phyloP scores from a whole-genome alignment of 2,329 filamentous ascomycete species.

The Phaeomoniella chlamydospora region DNA sequence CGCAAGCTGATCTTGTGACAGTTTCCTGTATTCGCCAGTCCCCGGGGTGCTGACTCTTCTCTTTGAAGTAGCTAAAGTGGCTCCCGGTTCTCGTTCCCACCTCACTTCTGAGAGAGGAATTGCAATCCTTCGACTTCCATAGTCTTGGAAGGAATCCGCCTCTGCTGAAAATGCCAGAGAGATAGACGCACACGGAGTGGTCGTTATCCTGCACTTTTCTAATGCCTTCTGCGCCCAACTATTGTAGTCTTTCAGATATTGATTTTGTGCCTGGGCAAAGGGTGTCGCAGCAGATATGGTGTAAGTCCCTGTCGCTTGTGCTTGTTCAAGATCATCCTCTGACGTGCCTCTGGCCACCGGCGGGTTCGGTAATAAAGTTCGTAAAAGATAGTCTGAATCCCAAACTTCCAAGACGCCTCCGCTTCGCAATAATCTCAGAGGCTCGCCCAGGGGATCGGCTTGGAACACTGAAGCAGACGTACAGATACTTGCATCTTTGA shows the following conservation, averaged over 20 bases:
- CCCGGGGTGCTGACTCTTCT: slow-evolving; percentile 15
- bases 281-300: slow-evolving; percentile 70
- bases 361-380: slow-evolving; percentile 68
- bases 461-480: slow-evolving; percentile 42
- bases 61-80: slow-evolving; percentile 42
- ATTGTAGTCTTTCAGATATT: slow-evolving; percentile 72
- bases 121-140: slow-evolving; percentile 65
- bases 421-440: slow-evolving; percentile 58
- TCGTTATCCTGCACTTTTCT: slow-evolving; percentile 52
- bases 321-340: slow-evolving; percentile 48
- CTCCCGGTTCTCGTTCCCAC: slow-evolving; percentile 67
- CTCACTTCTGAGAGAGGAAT: slow-evolving; percentile 72
- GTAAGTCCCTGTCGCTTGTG: slow-evolving; percentile 63
- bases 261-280: slow-evolving; percentile 66
- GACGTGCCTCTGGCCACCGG: slow-evolving; percentile 42
- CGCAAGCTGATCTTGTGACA: slow-evolving; percentile 57
- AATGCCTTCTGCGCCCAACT: slow-evolving; percentile 65
- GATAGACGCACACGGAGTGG: slow-evolving; percentile 66
- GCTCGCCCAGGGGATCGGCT: slow-evolving; percentile 51
- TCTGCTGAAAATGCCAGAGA: slow-evolving; percentile 70
- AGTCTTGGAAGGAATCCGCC: slow-evolving; percentile 52
- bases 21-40: slow-evolving; percentile 29
- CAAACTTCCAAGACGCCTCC: slow-evolving; percentile 76
- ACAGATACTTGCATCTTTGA: slow-evolving; percentile 69
- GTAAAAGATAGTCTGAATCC: slow-evolving; percentile 75